Base-by-base conservation (phyloP, 2,329 filamentous ascomycete species). In the Microcyclospora tardicrescens region DNA sequence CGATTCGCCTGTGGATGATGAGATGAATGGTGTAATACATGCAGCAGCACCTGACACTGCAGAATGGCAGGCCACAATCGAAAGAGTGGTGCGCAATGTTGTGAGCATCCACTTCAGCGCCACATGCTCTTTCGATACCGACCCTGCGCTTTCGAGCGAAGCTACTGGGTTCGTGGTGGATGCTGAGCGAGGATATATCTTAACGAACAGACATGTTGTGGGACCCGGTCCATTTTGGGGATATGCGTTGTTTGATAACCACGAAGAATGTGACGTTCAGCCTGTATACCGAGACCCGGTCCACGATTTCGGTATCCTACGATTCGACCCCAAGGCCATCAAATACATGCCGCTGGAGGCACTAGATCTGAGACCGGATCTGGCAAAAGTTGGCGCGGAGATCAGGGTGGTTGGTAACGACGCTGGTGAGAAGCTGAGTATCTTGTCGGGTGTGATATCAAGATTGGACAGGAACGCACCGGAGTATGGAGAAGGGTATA, bases 101-200 rank as follows among this genome's bases (percentile, higher is more conserved):
- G 91, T 98, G 36, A 94, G 89, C n/a, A 96, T 98, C 54, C 83
- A 93, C 50, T 98, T 98, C 67, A 96, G 89, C 60, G 86, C 95
- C 69, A 95, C 91, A 0, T 93, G 84, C 60, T 87, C 89, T 16
- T 98, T 98, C 60, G 91, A 98, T 61, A 96, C 91, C n/a, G 91
- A 98, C 53, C 69, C 84, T 19, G 91, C 91, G 6, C 73, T 93
- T 60, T 85, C 85, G 13, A 95, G 86, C 54, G 91, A 98, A 66
- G 91, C 91, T 3, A 98, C 91, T 0, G 91, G 91, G 6, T 98
- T 98, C 58, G 87, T 98, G 12, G 91, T 98, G 16, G 91, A 98
- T 65, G 84, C 91, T 5, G 81, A 94, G 64, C 78, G 77, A 60
- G 91, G 91, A 60, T 81, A 67, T 52, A 80, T 66, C 39, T 56